Evolutionary conservation across 2,329 filamentous ascomycete species (phyloP).

Genomic region (Exophiala sp.): DNA sequence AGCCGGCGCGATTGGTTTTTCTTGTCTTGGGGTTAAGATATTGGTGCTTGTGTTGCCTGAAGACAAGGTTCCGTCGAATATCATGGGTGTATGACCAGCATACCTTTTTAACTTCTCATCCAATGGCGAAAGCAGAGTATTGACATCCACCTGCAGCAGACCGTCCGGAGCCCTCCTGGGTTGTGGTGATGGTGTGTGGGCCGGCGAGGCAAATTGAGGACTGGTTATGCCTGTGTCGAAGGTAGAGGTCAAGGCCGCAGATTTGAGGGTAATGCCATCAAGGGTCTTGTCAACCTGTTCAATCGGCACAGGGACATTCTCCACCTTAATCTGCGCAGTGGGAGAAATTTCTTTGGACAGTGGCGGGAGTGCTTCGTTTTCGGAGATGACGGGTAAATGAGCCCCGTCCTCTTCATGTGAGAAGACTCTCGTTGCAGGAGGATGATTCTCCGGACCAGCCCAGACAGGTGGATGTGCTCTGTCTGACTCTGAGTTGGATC

Average conservation of each 20-base stretch:
- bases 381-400: slow-evolving; percentile 32
- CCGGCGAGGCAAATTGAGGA: slow-evolving; percentile 36
- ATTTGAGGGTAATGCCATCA: slow-evolving; percentile 48
- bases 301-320: slow-evolving; percentile 37
- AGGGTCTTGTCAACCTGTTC: slow-evolving; percentile 45
- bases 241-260: slow-evolving; percentile 40
- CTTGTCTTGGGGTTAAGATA: slow-evolving; percentile 28
- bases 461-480: slow-evolving; percentile 35
- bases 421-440: slow-evolving; percentile 44
- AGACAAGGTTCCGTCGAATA: slow-evolving; percentile 36
- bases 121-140: slow-evolving; percentile 34
- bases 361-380: slow-evolving; percentile 37
- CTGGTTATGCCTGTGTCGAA: slow-evolving; percentile 44
- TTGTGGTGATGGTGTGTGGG: slow-evolving; percentile 26
- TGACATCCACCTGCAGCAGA: slow-evolving; percentile 30
- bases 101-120: slow-evolving; percentile 40
- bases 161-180: slow-evolving; percentile 25
- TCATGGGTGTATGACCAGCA: slow-evolving; percentile 46
- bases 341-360: slow-evolving; percentile 35
- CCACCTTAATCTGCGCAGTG: slow-evolving; percentile 25
- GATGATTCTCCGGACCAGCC: slow-evolving; percentile 41
- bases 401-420: slow-evolving; percentile 31
- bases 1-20: slow-evolving; percentile 35
- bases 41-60: slow-evolving; percentile 26
- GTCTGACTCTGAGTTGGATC: slow-evolving; percentile 14